Base-by-base conservation (phyloP, 169 alveolate species). In the Eimeria tenella region DNA sequence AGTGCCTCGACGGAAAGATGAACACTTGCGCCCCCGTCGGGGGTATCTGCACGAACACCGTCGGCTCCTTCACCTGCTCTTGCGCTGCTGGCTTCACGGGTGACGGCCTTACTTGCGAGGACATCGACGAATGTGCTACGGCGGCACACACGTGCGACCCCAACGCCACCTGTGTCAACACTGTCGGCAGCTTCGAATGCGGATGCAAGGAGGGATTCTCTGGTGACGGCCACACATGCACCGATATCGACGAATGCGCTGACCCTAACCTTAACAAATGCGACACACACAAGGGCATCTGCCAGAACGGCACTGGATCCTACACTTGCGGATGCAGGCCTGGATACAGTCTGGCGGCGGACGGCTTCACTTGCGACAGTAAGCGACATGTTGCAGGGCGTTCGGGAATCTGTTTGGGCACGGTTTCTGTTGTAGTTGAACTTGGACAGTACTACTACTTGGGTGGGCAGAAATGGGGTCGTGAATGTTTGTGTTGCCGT, bases 191-290 rank as follows among this genome's bases (percentile, higher is more conserved):
- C 60, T 96, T 84, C 91, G 86, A 83, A 15, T 96, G 97, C 77
- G 81, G 25, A 50, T 96, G 97, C 95, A 86, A 91, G 5, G 56
- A 15, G 5, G 97, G 97, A n/a, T 96, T 81, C 65, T 42, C 25
- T 58, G 96, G 96, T 7, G 95, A 93, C 82, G 96, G 96, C n/a
- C 90, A 94, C 50, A 87, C 75, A 23, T 75, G 95, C 56, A 71
- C 52, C 1, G 97, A 95, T 68, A 95, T 95, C 52, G 95, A 95
- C 83, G 97, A 95, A 56, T 95, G 97, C 89, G 75, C 95, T 15
- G 89, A 60, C 63, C 75, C 52, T 10, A 55, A 94, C 4, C 84
- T 23, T 19, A 55, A 95, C 87, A 73, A 82, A n/a, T 95, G 97
- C 88, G 95, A 95, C 56, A 94, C 91, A 53, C 94, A 74, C 83